phyloP scores from a whole-genome alignment of 805 yeast genomes.

The Pichia paraexigua region DNA sequence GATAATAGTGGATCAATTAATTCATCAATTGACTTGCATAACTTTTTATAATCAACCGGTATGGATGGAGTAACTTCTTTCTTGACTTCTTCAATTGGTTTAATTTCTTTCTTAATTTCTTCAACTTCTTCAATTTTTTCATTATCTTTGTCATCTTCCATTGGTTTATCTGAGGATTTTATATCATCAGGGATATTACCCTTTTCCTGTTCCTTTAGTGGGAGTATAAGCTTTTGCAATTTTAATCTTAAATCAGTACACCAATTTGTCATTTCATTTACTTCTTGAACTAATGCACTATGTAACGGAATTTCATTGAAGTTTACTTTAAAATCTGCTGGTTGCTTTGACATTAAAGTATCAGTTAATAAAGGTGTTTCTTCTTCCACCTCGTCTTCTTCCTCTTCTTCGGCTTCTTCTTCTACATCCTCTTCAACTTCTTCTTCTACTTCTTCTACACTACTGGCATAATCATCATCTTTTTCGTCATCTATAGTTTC shows the following conservation, averaged over 20 bases:
- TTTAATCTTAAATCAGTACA: constrained; percentile 19
- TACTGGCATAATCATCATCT: constrained; percentile 2
- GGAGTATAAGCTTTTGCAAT: constrained; percentile 20
- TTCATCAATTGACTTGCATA: constrained; percentile 16
- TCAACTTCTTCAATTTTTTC: background rate
- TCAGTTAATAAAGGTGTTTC: background rate
- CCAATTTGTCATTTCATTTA: constrained; percentile 14
- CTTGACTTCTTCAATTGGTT: background rate
- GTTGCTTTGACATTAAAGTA: background rate
- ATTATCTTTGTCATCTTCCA: constrained; percentile 1
- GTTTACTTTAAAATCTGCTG: constrained; percentile 17
- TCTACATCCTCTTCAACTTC: constrained; percentile 9
- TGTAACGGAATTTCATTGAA: constrained; percentile 17
- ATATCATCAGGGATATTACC: background rate
- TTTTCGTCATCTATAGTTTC: constrained; percentile 9
- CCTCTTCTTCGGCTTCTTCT: constrained; percentile 9
- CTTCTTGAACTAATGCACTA: constrained; percentile 17
- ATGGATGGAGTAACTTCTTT: background rate
- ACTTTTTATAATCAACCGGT: constrained; percentile 17
- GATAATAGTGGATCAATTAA: constrained; percentile 20
- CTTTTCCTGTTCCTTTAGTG: constrained; percentile 8
- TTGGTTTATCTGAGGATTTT: background rate
- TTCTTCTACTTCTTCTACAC: constrained; percentile 3
- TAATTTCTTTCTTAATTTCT: constrained; percentile 1
- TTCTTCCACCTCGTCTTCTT: background rate